Percentiles rank a stretch among this genome's conserved stretches.
These are phyloP conservation scores for Scorias spongiosa DNA, from an alignment of 2,329 filamentous ascomycete species.

Conservation along the genomic window DNA sequence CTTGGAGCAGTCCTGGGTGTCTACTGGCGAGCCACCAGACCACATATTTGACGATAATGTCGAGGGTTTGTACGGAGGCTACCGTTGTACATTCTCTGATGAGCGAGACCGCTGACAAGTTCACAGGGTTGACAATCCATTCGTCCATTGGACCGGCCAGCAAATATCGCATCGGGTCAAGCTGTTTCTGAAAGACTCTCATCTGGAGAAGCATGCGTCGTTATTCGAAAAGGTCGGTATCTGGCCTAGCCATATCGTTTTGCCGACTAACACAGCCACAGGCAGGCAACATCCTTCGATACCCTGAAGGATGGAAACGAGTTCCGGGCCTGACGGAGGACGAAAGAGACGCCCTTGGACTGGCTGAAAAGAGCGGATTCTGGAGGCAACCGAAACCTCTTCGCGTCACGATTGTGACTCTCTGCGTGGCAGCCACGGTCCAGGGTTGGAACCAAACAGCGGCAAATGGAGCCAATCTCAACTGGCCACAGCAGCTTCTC, in stretches of 20 bases:
- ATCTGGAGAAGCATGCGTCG: slow-evolving; percentile 6
- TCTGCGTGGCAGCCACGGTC: slow-evolving; percentile 19
- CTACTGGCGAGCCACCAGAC: not conserved
- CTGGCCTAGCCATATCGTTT: not conserved
- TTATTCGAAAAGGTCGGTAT: slow-evolving; percentile 8
- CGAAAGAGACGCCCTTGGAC: slow-evolving; percentile 10
- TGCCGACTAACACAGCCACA: slow-evolving; percentile 3
- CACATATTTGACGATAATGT: slow-evolving; percentile 7
- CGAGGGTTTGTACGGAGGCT: slow-evolving; percentile 5
- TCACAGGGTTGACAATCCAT: slow-evolving; percentile 10
- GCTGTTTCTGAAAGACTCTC: slow-evolving; percentile 5
- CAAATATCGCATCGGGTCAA: slow-evolving; percentile 7
- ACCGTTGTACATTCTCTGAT: not conserved
- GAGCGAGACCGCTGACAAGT: not conserved
- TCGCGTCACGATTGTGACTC: slow-evolving; percentile 17
- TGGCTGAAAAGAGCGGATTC: slow-evolving; percentile 8
- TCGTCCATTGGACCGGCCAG: slow-evolving; percentile 5
- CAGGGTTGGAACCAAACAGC: slow-evolving; percentile 22
- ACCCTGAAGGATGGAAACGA: slow-evolving; percentile 12
- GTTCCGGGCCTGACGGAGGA: slow-evolving; percentile 11
- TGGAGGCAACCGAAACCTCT: slow-evolving; percentile 19
- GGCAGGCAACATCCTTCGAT: slow-evolving; percentile 12
- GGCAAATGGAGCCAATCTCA: slow-evolving; percentile 19
- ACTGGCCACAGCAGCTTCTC: slow-evolving; percentile 17
- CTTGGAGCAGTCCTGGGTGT: not conserved